phyloP scores from a whole-genome alignment of 495 filamentous ascomycete species.

The Friedmanniomyces simplex region DNA sequence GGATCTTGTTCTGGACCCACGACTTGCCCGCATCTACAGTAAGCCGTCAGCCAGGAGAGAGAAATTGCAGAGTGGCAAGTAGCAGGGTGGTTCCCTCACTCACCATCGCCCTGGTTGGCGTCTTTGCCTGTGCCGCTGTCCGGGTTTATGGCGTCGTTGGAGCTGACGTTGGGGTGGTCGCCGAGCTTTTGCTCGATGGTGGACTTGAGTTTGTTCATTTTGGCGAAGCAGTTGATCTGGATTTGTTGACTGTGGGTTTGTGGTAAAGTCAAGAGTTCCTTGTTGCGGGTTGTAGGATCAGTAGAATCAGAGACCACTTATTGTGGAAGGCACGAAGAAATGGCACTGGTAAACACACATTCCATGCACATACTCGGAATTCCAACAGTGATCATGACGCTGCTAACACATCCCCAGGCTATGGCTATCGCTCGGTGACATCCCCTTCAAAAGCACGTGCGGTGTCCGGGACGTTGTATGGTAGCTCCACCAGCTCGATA shows the following conservation, averaged over 20 bases:
- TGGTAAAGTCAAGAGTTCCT: background rate
- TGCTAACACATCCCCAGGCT: too few relatives aligned
- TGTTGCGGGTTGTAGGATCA: background rate
- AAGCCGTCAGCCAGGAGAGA: background rate
- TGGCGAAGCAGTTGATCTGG: background rate
- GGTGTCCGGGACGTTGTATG: background rate
- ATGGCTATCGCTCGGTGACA: background rate
- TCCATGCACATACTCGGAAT: too few relatives aligned
- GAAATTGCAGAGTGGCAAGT: background rate
- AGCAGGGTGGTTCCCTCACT: background rate
- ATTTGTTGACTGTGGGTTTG: background rate
- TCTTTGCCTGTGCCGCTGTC: slow-evolving; percentile 2
- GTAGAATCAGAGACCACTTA: background rate
- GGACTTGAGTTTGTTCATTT: slow-evolving; percentile 6
- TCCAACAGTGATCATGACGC: background rate
- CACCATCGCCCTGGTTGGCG: slow-evolving; percentile 7
- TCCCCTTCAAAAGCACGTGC: background rate
- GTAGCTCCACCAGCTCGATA: background rate
- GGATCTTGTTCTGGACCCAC: slow-evolving; percentile 6
- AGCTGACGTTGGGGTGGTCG: slow-evolving; percentile 9
- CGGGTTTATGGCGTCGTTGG: background rate
- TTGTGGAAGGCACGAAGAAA: background rate
- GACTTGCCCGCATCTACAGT: background rate
- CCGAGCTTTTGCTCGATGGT: slow-evolving; percentile 12
- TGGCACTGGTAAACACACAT: background rate